Evolutionary conservation across 2,329 filamentous ascomycete species (phyloP).

Genomic region (Aspergillus brasiliensis): DNA sequence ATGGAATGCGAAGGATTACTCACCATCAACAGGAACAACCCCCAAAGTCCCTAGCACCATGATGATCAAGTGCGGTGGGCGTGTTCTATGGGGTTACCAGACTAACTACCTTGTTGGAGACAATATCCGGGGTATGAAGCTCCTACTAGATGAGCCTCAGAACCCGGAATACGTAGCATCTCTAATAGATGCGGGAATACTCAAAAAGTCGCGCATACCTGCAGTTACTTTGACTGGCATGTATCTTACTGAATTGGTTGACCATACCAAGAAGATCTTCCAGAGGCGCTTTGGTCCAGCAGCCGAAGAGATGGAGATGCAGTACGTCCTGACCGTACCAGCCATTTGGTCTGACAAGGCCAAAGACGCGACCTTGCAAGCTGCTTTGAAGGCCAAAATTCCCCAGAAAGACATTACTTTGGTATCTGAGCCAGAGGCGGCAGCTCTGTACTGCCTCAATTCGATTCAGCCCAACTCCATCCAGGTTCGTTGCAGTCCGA

Average conservation of each 20-base stretch:
- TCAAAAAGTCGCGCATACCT: constrained; percentile 4
- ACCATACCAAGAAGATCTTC: constrained; percentile 11
- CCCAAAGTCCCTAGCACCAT: constrained; percentile 26
- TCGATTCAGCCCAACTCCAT: constrained; percentile 30
- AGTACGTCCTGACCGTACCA: constrained; percentile 35
- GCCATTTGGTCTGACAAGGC: constrained; percentile 41
- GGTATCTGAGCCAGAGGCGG: constrained; percentile 35
- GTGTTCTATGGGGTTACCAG: constrained; percentile 28
- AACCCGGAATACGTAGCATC: constrained; percentile 10
- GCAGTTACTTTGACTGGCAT: constrained; percentile 12
- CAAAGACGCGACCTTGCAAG: constrained; percentile 31
- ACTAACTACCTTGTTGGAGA: constrained; percentile 19
- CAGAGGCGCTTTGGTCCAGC: constrained; percentile 13
- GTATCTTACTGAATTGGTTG: constrained; percentile 13
- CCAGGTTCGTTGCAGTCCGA: constrained; percentile 11
- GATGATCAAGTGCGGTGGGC: constrained; percentile 10
- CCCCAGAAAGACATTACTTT: constrained; percentile 11
- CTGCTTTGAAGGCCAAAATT: constrained; percentile 22
- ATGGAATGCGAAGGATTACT: too few relatives aligned
- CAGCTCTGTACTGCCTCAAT: constrained; percentile 35
- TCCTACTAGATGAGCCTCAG: constrained; percentile 22
- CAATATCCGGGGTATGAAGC: constrained; percentile 27
- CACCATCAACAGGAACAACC: constrained; percentile 16
- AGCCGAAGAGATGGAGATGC: constrained; percentile 21
- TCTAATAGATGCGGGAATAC: not conserved